Evolutionary conservation across 768 basidiomycete genomes (phyloP).

Genomic region (Imleria badia): DNA sequence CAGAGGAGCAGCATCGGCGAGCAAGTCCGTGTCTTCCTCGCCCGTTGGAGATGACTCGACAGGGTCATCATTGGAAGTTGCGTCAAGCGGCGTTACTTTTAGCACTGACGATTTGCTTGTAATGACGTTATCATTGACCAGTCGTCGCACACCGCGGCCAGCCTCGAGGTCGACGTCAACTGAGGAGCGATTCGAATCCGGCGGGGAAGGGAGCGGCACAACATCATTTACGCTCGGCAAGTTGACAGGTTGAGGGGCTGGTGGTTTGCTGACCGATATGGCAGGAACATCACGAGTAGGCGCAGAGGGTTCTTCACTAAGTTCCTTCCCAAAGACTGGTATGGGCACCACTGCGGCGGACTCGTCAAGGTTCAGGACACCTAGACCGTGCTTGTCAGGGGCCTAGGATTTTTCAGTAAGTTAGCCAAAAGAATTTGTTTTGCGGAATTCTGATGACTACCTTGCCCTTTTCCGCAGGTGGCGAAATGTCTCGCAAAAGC

Average conservation of each 20-base stretch:
- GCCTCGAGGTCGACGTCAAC: conserved; percentile 37
- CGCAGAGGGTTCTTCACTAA: conserved; percentile 19
- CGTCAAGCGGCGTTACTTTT: conserved; percentile 9
- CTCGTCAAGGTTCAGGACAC: conserved; percentile 40
- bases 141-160: conserved; percentile 44
- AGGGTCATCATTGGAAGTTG: conserved; percentile 15
- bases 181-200: conserved; percentile 42
- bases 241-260: conserved; percentile 66
- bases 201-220: conserved; percentile 41
- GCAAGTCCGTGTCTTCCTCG: conserved; percentile 47
- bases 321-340: conserved; percentile 50
- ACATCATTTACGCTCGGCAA: conserved; percentile 68
- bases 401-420: conserved; percentile 29
- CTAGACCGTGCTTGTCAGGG: conserved; percentile 45
- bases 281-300: conserved; percentile 41
- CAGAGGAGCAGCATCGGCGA: conserved; percentile 44
- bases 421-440: conserved; percentile 16
- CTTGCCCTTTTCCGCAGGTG: conserved; percentile 46
- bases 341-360: conserved; percentile 62
- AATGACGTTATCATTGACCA: conserved; percentile 11
- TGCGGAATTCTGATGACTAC: conserved; percentile 32
- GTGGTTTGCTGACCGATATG: conserved; percentile 67
- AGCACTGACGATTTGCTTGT: conserved; percentile 11
- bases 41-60: conserved; percentile 20
- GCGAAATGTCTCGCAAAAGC: conserved; percentile 51